Percentiles rank a stretch among this genome's conserved stretches.
Evolutionary conservation across 140 eudicot species (phyloP).

Genomic region (Cichorium intybus): DNA sequence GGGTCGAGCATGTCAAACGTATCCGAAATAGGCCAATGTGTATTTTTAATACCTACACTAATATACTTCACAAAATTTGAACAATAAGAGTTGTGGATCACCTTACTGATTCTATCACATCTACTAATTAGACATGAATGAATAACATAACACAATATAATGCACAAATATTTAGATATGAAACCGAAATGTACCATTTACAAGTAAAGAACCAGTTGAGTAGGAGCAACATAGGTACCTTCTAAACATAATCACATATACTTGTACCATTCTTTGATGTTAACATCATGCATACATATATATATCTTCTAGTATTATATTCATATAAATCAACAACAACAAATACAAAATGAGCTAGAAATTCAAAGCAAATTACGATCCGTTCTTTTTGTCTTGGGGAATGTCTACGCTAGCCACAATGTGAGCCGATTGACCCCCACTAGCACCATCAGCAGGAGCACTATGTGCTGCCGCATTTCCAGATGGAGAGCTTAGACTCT

Average conservation of each 20-base stretch:
- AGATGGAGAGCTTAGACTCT: conserved; percentile 38
- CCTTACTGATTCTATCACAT: background rate
- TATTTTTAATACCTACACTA: no score
- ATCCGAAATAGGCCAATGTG: no score
- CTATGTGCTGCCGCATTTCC: conserved; percentile 33
- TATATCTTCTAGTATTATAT: conserved; percentile 24
- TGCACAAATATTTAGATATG: background rate
- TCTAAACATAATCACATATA: conserved; percentile 29
- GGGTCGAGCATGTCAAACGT: no score
- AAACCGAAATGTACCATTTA: conserved; percentile 15
- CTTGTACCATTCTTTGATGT: conserved; percentile 31
- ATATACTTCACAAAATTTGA: no score
- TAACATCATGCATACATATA: conserved; percentile 19
- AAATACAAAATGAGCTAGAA: conserved; percentile 17
- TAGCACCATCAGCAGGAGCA: conserved; percentile 10
- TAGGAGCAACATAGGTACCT: conserved; percentile 14
- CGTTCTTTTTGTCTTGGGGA: conserved; percentile 29
- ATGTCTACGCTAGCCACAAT: conserved; percentile 54
- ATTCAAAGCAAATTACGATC: conserved; percentile 18
- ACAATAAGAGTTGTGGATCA: no score
- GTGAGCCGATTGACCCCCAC: conserved; percentile 22
- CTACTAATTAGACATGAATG: background rate
- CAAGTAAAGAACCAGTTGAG: conserved; percentile 6
- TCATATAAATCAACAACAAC: conserved; percentile 16
- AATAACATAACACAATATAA: background rate